These are phyloP conservation scores for Schoenoplectus tabernaemontani DNA, from an alignment of 202 grass and related monocot species.

Conservation along the genomic window DNA sequence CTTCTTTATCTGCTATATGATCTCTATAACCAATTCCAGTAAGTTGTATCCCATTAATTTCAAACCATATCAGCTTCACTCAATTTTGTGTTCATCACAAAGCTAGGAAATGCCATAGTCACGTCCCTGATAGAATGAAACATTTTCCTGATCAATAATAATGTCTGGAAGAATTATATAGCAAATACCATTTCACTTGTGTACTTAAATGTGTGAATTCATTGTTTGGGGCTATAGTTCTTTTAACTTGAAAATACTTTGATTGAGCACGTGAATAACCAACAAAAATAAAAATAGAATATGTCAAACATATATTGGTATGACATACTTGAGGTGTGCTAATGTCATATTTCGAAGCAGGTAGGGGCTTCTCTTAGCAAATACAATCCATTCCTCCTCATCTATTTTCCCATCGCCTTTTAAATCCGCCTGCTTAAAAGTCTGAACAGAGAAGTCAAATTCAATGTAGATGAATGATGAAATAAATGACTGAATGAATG, in stretches of 20 bases:
- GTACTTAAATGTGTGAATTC: neutral
- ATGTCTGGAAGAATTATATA: neutral
- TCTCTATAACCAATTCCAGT: neutral
- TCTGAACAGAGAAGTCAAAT: slow-evolving; percentile 30
- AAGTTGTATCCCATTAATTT: neutral
- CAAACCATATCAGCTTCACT: slow-evolving; percentile 38
- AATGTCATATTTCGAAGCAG: slow-evolving; percentile 84
- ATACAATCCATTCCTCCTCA: slow-evolving; percentile 56
- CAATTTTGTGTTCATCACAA: slow-evolving; percentile 39
- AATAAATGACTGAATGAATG: neutral
- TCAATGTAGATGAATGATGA: neutral
- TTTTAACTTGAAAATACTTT: neutral
- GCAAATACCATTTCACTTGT: neutral
- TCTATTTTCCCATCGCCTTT: slow-evolving; percentile 77
- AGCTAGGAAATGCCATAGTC: slow-evolving; percentile 60
- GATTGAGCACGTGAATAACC: neutral
- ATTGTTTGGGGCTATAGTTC: neutral
- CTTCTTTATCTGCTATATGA: neutral
- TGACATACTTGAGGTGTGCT: slow-evolving; percentile 56
- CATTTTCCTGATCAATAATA: neutral
- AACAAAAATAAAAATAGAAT: slow-evolving; percentile 4
- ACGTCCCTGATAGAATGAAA: slow-evolving; percentile 39
- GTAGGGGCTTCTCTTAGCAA: slow-evolving; percentile 45
- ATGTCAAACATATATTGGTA: neutral
- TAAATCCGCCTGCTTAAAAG: slow-evolving; percentile 59